Evolutionary conservation across 225 moss, liverwort and hornwort genomes (phyloP).

Genomic region (Thuidium tamariscinum): DNA sequence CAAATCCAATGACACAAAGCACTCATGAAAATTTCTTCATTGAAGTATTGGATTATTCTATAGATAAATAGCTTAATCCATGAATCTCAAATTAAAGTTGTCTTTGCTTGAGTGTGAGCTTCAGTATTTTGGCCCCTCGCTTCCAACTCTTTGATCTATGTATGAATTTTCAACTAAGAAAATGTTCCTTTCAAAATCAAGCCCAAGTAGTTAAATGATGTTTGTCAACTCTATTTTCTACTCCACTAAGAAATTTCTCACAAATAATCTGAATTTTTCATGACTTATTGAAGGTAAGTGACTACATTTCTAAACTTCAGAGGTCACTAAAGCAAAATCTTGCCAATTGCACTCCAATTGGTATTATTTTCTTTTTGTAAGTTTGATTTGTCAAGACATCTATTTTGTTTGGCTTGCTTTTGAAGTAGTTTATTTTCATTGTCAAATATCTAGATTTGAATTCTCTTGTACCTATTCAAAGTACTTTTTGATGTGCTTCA

Average conservation of each 20-base stretch:
- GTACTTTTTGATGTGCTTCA: accelerated
- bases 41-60: neutral
- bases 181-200: neutral
- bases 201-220: neutral
- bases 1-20: neutral
- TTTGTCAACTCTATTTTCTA: no score
- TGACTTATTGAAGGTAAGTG: neutral
- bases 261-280: neutral
- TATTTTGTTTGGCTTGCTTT: no score
- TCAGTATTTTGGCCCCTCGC: neutral
- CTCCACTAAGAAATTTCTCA: neutral
- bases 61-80: neutral
- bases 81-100: neutral
- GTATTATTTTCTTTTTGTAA: neutral
- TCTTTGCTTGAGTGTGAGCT: neutral
- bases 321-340: neutral
- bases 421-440: neutral
- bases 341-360: neutral
- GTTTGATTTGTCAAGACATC: neutral
- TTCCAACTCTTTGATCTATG: neutral
- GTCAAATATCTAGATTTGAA: neutral
- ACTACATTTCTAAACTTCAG: neutral
- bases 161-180: neutral
- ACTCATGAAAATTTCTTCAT: neutral
- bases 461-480: neutral